A percentile compares a stretch with the other conserved stretches of the same genome.
phyloP scores from a whole-genome alignment of 179 eudicot genomes.

The Spinacia oleracea region DNA sequence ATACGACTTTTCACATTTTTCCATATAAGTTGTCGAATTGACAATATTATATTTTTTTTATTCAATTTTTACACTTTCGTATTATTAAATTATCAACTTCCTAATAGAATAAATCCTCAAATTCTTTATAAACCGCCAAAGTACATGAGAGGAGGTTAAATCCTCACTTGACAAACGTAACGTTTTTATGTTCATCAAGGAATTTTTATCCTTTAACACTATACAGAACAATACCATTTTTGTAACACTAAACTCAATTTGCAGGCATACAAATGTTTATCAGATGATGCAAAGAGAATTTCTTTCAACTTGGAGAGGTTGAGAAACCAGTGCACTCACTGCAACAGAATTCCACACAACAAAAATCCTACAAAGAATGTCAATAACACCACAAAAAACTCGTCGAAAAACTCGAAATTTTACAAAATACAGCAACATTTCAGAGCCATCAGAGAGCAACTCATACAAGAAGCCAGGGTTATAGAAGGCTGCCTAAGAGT shows the following conservation, averaged over 20 bases:
- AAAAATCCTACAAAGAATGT: neutral
- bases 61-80: no score
- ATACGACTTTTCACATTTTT: no score
- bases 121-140: no score
- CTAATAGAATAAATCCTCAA: no score
- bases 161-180: no score
- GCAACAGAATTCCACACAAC: constrained; percentile 26
- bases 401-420: constrained; percentile 13
- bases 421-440: constrained; percentile 16
- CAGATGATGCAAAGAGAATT: constrained; percentile 46
- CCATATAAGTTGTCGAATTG: no score
- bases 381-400: neutral
- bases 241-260: neutral
- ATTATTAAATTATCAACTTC: no score
- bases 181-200: no score
- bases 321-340: constrained; percentile 42
- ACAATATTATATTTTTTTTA: no score
- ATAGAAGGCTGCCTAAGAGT: constrained; percentile 45
- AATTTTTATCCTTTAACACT: no score
- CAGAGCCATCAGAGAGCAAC: constrained; percentile 33
- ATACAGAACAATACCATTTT: neutral
- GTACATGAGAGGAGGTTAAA: no score
- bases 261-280: constrained; percentile 70
- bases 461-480: constrained; percentile 46
- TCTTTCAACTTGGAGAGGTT: constrained; percentile 51